Conservation (phyloP, 2,329 filamentous ascomycete species). For the Westerdykella ornata region DNA sequence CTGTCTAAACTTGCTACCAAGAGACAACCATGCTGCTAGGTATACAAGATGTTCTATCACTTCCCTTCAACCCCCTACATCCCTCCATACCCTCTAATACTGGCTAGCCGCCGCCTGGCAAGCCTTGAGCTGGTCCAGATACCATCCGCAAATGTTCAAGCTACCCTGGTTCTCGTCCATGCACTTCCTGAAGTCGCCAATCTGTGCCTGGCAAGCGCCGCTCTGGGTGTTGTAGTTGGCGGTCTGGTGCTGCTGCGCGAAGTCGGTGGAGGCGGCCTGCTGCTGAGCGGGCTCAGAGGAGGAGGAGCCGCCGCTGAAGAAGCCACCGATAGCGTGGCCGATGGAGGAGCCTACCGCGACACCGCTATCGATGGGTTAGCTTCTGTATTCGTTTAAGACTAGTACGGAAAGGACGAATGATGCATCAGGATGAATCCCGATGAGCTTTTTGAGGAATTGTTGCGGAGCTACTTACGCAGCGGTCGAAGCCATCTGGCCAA, state of each 20-base stretch:
- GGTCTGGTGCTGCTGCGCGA: conserved; percentile 28
- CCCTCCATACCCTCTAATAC: conserved; percentile 36
- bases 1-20: neutral
- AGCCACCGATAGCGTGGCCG: conserved; percentile 85
- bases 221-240: conserved; percentile 43
- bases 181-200: conserved; percentile 85
- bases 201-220: conserved; percentile 63
- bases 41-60: too few species aligned
- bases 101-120: conserved; percentile 44
- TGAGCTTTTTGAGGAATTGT: neutral
- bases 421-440: neutral
- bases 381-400: conserved; percentile 7
- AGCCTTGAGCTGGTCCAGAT: conserved; percentile 79
- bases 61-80: conserved; percentile 1
- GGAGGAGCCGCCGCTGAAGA: conserved; percentile 70
- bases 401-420: neutral
- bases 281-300: conserved; percentile 41
- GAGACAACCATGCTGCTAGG: too few species aligned
- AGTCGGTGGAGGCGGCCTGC: conserved; percentile 28
- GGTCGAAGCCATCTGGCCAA: conserved; percentile 95
- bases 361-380: conserved; percentile 55
- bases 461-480: conserved; percentile 70
- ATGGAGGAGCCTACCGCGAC: conserved; percentile 93
- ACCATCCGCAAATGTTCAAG: conserved; percentile 96
- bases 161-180: conserved; percentile 93